Conservation (phyloP, 208 protist species). For the Endotrypanum monterogeii region DNA sequence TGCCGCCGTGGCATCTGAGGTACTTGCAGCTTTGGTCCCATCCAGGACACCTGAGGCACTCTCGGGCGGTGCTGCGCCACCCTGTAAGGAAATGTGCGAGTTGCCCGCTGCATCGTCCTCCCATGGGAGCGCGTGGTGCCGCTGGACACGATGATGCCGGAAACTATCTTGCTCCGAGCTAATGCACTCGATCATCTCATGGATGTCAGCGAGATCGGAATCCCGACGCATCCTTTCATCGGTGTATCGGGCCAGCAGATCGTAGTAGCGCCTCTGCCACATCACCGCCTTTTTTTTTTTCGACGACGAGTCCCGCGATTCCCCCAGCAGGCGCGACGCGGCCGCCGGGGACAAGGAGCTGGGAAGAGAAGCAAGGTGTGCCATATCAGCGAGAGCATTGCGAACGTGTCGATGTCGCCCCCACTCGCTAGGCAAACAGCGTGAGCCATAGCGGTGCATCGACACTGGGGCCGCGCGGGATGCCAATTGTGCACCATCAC, state of each 20-base stretch:
- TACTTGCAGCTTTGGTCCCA: background rate
- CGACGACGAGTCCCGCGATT: background rate
- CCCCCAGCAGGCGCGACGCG: background rate
- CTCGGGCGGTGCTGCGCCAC: constrained; percentile 7
- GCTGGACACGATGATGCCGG: constrained; percentile 23
- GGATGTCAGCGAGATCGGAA: constrained; percentile 46
- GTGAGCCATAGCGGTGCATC: background rate
- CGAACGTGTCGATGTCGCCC: background rate
- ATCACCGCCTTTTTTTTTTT: background rate
- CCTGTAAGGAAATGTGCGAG: background rate
- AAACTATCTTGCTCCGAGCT: constrained; percentile 48
- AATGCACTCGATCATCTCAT: constrained; percentile 51
- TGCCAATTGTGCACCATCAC: background rate
- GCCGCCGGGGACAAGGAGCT: background rate
- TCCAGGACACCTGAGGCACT: background rate
- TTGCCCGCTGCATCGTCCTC: background rate
- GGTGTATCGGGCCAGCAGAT: constrained; percentile 34
- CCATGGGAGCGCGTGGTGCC: background rate
- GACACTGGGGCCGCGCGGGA: background rate
- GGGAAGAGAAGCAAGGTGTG: background rate
- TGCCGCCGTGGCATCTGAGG: background rate
- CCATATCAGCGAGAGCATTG: too few relatives aligned
- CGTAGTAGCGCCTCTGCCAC: constrained; percentile 46
- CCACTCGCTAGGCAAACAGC: background rate
- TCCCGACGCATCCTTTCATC: constrained; percentile 32